A percentile compares a stretch with the other conserved stretches of the same genome.
Conservation (phyloP, 768 basidiomycete species). For the Russula earlei region DNA sequence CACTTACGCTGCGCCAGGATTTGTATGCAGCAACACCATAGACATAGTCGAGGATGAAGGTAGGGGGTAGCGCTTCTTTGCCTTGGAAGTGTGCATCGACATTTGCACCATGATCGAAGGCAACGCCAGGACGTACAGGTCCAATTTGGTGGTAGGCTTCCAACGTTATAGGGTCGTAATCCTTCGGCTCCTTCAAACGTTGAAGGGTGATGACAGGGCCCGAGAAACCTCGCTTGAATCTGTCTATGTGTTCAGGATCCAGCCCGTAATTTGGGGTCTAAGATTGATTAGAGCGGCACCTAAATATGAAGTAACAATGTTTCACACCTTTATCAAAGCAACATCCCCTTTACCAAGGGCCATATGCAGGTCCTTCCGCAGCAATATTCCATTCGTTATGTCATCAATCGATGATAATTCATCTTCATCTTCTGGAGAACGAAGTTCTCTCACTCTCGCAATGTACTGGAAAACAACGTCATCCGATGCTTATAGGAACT, state of each 20-base stretch:
- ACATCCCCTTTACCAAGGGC: neutral
- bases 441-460: no score
- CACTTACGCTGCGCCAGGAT: neutral
- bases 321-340: neutral
- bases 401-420: no score
- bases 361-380: neutral
- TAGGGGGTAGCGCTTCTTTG: neutral
- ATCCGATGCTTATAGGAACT: no score
- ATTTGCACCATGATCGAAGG: neutral
- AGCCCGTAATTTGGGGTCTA: constrained; percentile 1
- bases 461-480: no score
- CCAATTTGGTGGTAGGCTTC: neutral
- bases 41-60: neutral
- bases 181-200: neutral
- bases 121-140: neutral
- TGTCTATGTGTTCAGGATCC: neutral
- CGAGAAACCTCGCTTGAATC: neutral
- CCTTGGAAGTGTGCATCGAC: neutral
- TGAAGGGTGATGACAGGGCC: neutral
- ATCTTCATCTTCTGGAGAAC: no score
- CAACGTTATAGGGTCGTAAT: neutral
- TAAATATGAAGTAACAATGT: neutral
- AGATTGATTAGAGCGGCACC: neutral
- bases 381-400: neutral
- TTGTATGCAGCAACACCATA: neutral